Base-by-base conservation (phyloP, 2,329 filamentous ascomycete genomes). In the Ophiocordyceps robertsii region DNA sequence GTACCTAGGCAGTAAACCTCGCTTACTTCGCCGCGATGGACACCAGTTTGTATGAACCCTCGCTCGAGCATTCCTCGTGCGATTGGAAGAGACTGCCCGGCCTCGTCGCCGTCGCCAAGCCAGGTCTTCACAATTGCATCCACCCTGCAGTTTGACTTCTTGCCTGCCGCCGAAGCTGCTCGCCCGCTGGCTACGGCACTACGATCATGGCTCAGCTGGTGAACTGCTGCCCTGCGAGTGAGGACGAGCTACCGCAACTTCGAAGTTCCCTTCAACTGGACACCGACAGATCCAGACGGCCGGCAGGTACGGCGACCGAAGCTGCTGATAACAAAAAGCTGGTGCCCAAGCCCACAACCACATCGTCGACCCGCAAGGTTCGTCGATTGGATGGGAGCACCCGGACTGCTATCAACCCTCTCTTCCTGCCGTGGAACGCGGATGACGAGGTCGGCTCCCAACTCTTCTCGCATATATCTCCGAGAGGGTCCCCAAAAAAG, bases 181-280 rank as follows among this genome's bases (percentile, higher is more conserved):
- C 24, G 6, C 6, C 24, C 24, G 24, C 24, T 3, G 24, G 24
- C 24, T 27, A 27, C 24, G 9, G 7, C 24, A 7, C 24, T 6
- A 39, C 17, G 10, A 44, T 24, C 19, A 61, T 61, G 58, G 51
- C 56, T 40, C 53, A 53, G 21, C 48, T 58, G 11, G 49, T 51
- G 29, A 53, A 61, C 7, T 53, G 49, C 38, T 54, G 44, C 39
- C 48, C 51, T 37, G 58, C 59, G 16, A 61, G 58, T 41, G 63
- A 67, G 17, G 65, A 69, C 36, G 67, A 68, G 30, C 59, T 68
- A 24, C 64, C 66, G 2, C 62, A 64, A 30, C 44, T 66, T 21
- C 56, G 36, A 35, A 17, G 16, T 7, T 12, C 31, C n/a, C 12
- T 27, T 11, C 21, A 16, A 17, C 21, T 60, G 33, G 54, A 56